Evolutionary conservation across 2,329 filamentous ascomycete species (phyloP).

Genomic region (Microdochium paspali): DNA sequence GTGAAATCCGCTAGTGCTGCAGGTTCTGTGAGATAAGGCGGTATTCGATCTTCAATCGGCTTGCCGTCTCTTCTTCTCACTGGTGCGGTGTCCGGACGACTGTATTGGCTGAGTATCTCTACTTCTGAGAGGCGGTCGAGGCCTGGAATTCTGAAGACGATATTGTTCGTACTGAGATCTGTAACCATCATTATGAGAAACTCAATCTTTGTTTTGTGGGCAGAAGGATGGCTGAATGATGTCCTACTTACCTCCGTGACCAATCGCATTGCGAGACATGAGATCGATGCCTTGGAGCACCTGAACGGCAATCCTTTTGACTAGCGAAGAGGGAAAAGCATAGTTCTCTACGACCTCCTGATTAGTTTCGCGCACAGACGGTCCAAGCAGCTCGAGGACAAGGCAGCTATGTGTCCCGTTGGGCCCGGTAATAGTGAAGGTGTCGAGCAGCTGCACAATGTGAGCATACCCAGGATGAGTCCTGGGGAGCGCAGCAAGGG

Average conservation of each 20-base stretch:
- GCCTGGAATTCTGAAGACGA: neutral
- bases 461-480: neutral
- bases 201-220: neutral
- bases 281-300: slow-evolving; percentile 2
- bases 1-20: neutral
- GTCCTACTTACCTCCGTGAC: slow-evolving; percentile 3
- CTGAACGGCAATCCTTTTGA: slow-evolving; percentile 1
- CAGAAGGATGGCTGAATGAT: slow-evolving; percentile 2
- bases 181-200: slow-evolving; percentile 1
- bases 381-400: slow-evolving; percentile 5
- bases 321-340: slow-evolving; percentile 1
- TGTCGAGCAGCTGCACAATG: slow-evolving; percentile 3
- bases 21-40: slow-evolving; percentile 4
- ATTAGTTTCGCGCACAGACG: neutral
- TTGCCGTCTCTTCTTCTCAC: neutral
- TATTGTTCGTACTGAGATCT: neutral
- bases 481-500: slow-evolving; percentile 1
- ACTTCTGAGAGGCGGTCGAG: neutral
- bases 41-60: neutral
- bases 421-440: slow-evolving; percentile 2
- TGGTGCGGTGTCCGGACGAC: neutral
- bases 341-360: neutral
- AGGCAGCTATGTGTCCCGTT: slow-evolving; percentile 5
- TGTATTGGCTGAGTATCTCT: neutral
- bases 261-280: slow-evolving; percentile 1